Evolutionary conservation across 257 asterid genomes (phyloP), one percentile per base, ranked within the genome.

Genomic region (Asclepias syriaca): DNA sequence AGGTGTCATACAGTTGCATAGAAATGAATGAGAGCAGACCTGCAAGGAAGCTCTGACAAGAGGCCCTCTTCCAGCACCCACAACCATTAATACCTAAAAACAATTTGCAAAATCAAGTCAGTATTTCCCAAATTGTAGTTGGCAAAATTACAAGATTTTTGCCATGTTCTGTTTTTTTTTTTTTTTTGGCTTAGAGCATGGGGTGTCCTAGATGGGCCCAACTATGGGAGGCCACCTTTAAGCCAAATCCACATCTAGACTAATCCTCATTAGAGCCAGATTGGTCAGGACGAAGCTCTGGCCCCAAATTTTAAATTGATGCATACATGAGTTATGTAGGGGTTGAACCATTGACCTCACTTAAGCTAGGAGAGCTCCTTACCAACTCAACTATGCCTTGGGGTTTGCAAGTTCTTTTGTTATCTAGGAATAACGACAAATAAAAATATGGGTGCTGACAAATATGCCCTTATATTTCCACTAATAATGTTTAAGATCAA

Each of bases 1-100:
- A 22, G 60, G 32, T 68, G 75, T 66, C 63, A 71, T 46, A 55
- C 71, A 45, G 74, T 64, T 54, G 43, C 40, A 70, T 55, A 72
- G 39, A 74, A 70, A 71, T 60, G 60, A 70, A 71, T 60, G 60
- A 29, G 11, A 27, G 66, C 57, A 54, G 16, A 94, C 99, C 99
- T 95, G 96, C 74, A 91, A 79, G 58, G 99, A 90, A 72, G 99
- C 97, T 80, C 99, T 87, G 72, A 95, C 99, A 77, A 95, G 98
- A 76, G 99, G 99, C 68, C 99, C 99, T 78, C 99, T 85, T 50
- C 99, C 99, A 72, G 99, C 99, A 69, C 99, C 99, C 68, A 95
- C 98, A 83, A 95, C 99, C 99, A 95, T 95, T 88, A 95, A 81
- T 54, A 95, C 89, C 99, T 95, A 71, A 37, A 75, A 74, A 78